A percentile compares a stretch with the other conserved stretches of the same genome.
Conservation (phyloP, 345 rosid species). For the Theobroma cacao region DNA sequence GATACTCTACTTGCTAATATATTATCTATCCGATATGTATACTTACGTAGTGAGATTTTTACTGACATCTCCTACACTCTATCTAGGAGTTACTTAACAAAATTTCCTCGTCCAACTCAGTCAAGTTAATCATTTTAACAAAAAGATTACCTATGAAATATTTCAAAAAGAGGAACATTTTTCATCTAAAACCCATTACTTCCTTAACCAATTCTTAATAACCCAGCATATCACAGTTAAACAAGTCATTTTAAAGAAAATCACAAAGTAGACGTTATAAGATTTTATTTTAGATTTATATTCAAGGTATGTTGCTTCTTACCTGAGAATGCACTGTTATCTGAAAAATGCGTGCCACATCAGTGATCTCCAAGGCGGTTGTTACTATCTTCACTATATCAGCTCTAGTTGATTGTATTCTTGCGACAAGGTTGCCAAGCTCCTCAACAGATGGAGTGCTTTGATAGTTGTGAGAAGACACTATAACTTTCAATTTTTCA, state of each 20-base stretch:
- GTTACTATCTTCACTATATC: slow-evolving; percentile 94
- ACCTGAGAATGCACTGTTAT: slow-evolving; percentile 79
- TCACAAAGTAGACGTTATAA: not conserved
- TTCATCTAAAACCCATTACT: not conserved
- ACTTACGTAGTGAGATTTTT: too few species aligned
- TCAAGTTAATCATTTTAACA: not conserved
- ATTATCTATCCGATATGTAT: too few species aligned
- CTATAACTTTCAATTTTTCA: slow-evolving; percentile 63
- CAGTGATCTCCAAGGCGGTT: slow-evolving; percentile 79
- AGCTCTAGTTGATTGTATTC: slow-evolving; percentile 75
- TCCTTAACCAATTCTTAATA: not conserved
- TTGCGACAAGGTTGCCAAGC: slow-evolving; percentile 68
- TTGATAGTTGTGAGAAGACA: slow-evolving; percentile 89
- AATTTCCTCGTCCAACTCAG: not conserved
- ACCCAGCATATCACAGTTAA: not conserved
- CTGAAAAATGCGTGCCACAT: slow-evolving; percentile 85
- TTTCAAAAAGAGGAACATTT: not conserved
- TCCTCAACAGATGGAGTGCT: slow-evolving; percentile 80
- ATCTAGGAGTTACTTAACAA: not conserved
- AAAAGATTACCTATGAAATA: not conserved
- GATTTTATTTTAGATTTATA: not conserved
- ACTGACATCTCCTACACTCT: not conserved
- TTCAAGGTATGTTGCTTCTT: slow-evolving; percentile 33
- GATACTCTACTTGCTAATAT: too few species aligned
- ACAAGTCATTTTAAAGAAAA: slow-evolving; percentile 1